These are phyloP conservation scores for Tolypocladium endophyticum DNA, from an alignment of 2,329 filamentous ascomycete genomes.

Conservation along the genomic window DNA sequence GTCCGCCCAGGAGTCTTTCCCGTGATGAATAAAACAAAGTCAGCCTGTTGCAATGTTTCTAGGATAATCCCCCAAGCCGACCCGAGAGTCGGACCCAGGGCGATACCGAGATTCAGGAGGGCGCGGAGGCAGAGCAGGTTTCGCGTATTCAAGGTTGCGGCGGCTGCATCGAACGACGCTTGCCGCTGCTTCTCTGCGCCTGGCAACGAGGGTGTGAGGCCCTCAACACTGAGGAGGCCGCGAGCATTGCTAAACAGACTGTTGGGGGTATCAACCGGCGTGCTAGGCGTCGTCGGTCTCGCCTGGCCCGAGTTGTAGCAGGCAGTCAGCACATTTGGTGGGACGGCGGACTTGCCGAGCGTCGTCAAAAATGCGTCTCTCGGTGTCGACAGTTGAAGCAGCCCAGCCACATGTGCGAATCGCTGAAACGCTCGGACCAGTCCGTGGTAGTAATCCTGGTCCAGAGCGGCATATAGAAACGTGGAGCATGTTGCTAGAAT, in stretches of 20 bases:
- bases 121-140: constrained; percentile 87
- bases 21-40: constrained; percentile 67
- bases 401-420: constrained; percentile 85
- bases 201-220: constrained; percentile 46
- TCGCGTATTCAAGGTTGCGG: constrained; percentile 63
- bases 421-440: constrained; percentile 90
- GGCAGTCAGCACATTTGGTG: constrained; percentile 61
- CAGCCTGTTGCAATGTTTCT: constrained; percentile 85
- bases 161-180: constrained; percentile 42
- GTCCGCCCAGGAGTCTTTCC: constrained; percentile 43
- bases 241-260: constrained; percentile 62
- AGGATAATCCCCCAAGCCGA: constrained; percentile 84
- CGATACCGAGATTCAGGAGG: constrained; percentile 89
- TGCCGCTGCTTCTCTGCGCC: constrained; percentile 49
- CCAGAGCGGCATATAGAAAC: constrained; percentile 83
- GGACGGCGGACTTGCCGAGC: constrained; percentile 84
- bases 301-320: constrained; percentile 40
- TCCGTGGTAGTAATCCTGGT: constrained; percentile 87
- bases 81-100: constrained; percentile 77
- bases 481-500: constrained; percentile 91
- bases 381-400: constrained; percentile 74
- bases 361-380: constrained; percentile 93
- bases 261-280: constrained; percentile 35
- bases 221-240: constrained; percentile 65
- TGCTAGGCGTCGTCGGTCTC: constrained; percentile 31